Evolutionary conservation across 1,284 basidiomycete genomes (phyloP).

Genomic region (Caloboletus firmus): DNA sequence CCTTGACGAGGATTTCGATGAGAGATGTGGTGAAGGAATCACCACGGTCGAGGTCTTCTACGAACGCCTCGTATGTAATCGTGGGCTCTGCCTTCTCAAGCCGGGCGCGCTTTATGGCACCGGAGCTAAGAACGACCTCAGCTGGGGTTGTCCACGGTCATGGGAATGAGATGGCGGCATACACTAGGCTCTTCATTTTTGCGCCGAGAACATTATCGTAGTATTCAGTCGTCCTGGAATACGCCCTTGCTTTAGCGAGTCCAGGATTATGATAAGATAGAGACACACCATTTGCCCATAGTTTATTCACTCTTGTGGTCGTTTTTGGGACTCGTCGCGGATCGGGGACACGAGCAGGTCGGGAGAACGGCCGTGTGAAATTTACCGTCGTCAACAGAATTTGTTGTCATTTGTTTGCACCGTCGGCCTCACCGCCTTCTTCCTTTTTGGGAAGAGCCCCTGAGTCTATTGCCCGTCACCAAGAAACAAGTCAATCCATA

Average conservation of each 20-base stretch:
- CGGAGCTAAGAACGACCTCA: slow-evolving; percentile 45
- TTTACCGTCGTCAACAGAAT: slow-evolving; percentile 15
- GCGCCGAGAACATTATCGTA: slow-evolving; percentile 65
- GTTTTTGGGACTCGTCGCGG: slow-evolving; percentile 9
- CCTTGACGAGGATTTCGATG: slow-evolving; percentile 71
- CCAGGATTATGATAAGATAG: not conserved
- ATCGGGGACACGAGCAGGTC: slow-evolving; percentile 14
- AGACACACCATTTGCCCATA: slow-evolving; percentile 42
- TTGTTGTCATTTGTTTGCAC: slow-evolving; percentile 21
- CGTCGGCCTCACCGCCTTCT: not conserved
- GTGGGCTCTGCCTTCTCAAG: slow-evolving; percentile 57
- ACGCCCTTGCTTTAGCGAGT: not conserved
- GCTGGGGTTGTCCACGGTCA: not conserved
- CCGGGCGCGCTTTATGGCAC: slow-evolving; percentile 60
- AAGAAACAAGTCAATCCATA: not conserved
- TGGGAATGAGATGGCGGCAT: slow-evolving; percentile 35
- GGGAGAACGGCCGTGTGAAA: slow-evolving; percentile 23
- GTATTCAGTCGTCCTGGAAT: slow-evolving; percentile 60
- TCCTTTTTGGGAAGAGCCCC: slow-evolving; percentile 2
- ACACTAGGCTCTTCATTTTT: slow-evolving; percentile 74
- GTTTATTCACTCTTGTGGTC: slow-evolving; percentile 6
- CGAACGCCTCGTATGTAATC: slow-evolving; percentile 69
- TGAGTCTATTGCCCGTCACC: not conserved
- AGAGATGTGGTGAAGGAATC: slow-evolving; percentile 73
- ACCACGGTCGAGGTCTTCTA: slow-evolving; percentile 67